Conservation (phyloP, 257 asterid genomes). For the Capsicum baccatum region DNA sequence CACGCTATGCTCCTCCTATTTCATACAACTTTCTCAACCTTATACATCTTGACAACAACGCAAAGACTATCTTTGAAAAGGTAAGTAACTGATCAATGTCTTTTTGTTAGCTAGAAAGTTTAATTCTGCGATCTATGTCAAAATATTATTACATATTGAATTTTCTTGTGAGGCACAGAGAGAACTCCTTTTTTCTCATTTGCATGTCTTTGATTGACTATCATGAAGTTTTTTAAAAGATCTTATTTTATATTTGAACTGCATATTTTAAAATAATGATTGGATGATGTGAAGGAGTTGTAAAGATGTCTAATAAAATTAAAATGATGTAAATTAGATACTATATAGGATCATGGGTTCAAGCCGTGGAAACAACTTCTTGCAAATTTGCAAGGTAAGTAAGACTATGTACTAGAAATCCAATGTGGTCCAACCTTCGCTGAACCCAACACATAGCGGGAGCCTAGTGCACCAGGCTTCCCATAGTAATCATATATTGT, state of each 20-base stretch:
- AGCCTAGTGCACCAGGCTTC: not conserved
- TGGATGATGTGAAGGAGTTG: not conserved
- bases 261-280: not conserved
- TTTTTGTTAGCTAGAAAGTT: not conserved
- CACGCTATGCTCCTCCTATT: constrained; percentile 84
- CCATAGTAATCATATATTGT: not conserved
- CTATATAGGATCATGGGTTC: not conserved
- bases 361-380: not conserved
- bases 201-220: not conserved
- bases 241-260: not conserved
- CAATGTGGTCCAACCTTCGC: not conserved
- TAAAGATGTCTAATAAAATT: constrained; percentile 18
- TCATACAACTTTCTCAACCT: constrained; percentile 88
- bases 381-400: not conserved
- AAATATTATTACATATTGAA: not conserved
- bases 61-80: constrained; percentile 74
- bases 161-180: constrained; percentile 22
- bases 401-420: not conserved
- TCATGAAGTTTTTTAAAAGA: not conserved
- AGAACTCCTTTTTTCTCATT: not conserved
- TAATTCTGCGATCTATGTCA: not conserved
- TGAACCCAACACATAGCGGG: not conserved
- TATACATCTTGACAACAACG: constrained; percentile 54
- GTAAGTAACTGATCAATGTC: constrained; percentile 35
- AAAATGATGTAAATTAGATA: not conserved